Evolutionary conservation across 345 rosid genomes (phyloP).

Genomic region (Acer negundo): DNA sequence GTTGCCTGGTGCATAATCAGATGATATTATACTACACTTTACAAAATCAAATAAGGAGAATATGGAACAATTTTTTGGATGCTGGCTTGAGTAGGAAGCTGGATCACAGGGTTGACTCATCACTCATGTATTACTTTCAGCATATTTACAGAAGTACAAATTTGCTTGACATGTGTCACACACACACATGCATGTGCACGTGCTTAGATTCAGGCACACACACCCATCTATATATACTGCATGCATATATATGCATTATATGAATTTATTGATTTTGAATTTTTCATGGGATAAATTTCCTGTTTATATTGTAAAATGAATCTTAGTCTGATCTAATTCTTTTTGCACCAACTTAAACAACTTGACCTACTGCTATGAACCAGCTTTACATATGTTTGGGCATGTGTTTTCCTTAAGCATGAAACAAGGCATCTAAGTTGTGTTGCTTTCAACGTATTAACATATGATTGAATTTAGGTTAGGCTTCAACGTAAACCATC

Average conservation of each 20-base stretch:
- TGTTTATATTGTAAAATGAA: not conserved
- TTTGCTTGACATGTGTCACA: not conserved
- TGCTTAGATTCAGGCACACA: not conserved
- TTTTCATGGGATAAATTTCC: not conserved
- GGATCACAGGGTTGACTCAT: not conserved
- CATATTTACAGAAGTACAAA: not conserved
- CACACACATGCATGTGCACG: not conserved
- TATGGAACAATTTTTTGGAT: not conserved
- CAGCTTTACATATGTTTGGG: not conserved
- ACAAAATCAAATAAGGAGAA: not conserved
- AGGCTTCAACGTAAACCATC: not conserved
- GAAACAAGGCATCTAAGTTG: not conserved
- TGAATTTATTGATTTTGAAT: not conserved
- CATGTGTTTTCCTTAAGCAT: not conserved
- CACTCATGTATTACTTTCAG: not conserved
- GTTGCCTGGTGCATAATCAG: not conserved
- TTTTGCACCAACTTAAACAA: not conserved
- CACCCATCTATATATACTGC: not conserved
- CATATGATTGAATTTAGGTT: not conserved
- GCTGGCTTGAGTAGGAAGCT: not conserved
- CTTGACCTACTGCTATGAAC: not conserved
- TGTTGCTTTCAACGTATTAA: not conserved
- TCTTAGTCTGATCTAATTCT: not conserved
- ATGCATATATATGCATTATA: not conserved
- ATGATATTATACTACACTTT: not conserved